A percentile compares a stretch with the other conserved stretches of the same genome.
phyloP scores from a whole-genome alignment of 345 rosid species.

The Capsella bursapastoris region DNA sequence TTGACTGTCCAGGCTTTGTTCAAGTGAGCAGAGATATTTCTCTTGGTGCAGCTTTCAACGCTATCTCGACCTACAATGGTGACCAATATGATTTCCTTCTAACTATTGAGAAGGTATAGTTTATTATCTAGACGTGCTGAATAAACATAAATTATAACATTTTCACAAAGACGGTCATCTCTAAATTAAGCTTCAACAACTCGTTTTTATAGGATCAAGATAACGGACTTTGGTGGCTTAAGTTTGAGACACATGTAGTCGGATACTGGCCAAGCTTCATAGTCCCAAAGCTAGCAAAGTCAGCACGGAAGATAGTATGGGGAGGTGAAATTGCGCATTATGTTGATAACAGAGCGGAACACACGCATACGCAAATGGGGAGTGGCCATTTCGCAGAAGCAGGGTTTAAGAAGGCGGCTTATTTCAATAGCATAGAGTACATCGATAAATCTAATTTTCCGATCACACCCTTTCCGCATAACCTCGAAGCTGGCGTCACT shows the following conservation, averaged over 20 bases:
- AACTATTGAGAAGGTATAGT: constrained; percentile 33
- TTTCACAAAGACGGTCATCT: constrained; percentile 19
- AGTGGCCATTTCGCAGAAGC: constrained; percentile 62
- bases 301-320: constrained; percentile 54
- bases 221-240: constrained; percentile 70
- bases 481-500: constrained; percentile 32
- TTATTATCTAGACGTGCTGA: not conserved
- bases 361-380: constrained; percentile 66
- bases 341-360: constrained; percentile 42
- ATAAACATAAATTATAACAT: not conserved
- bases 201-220: constrained; percentile 50
- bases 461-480: constrained; percentile 40
- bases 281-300: constrained; percentile 48
- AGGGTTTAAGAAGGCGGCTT: constrained; percentile 59
- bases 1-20: constrained; percentile 65
- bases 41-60: constrained; percentile 61
- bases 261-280: constrained; percentile 64
- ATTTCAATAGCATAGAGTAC: constrained; percentile 52
- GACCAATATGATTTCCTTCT: constrained; percentile 54
- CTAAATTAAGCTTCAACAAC: not conserved
- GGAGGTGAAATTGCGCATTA: constrained; percentile 69
- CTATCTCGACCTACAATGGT: constrained; percentile 52
- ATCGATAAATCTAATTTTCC: not conserved
- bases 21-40: constrained; percentile 61
- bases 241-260: constrained; percentile 45